Conservation (phyloP, 768 basidiomycete genomes). For the Tricholomella constricta region DNA sequence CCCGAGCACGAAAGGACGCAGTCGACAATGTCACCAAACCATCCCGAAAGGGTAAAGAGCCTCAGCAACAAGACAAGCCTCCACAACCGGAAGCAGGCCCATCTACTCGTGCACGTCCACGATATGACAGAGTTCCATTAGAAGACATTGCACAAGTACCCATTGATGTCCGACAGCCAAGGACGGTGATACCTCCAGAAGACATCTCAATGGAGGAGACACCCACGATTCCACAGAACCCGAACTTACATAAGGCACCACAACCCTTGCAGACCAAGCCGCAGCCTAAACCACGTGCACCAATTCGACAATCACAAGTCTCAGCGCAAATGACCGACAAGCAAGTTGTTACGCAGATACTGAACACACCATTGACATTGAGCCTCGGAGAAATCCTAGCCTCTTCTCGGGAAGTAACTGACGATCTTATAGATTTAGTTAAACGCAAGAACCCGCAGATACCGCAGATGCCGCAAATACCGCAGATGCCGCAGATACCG, state of each 20-base stretch:
- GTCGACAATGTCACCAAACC: neutral
- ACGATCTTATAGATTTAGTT: neutral
- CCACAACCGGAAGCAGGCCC: neutral
- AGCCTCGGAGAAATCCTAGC: neutral
- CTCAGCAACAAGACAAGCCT: neutral
- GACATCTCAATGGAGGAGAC: neutral
- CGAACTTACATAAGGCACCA: neutral
- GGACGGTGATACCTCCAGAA: neutral
- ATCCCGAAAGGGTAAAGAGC: neutral
- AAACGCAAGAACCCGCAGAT: neutral
- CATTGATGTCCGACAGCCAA: neutral
- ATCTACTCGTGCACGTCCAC: neutral
- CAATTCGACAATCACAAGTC: neutral
- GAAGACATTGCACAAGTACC: neutral
- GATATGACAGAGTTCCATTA: neutral
- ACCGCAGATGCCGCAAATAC: neutral
- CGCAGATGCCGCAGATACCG: neutral
- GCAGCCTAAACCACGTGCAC: neutral
- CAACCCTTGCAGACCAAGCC: neutral
- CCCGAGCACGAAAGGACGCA: neutral
- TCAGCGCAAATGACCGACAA: neutral
- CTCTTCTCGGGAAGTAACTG: neutral
- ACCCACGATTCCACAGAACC: neutral
- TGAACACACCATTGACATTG: neutral
- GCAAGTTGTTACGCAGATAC: neutral